Evolutionary conservation across 73 alveolate genomes (phyloP).

Genomic region (Paraurostyla sp.): DNA sequence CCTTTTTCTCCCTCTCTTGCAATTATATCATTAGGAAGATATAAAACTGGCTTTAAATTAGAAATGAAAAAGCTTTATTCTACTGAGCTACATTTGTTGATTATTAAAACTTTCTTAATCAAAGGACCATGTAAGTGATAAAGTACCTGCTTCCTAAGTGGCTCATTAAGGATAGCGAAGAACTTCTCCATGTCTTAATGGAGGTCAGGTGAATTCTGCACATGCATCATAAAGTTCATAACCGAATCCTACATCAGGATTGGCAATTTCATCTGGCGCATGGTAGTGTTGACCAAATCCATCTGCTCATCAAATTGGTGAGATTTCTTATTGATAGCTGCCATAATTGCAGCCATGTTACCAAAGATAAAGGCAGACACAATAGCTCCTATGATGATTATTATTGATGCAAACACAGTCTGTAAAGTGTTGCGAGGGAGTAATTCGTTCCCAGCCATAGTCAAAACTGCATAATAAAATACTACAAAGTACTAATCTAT

Average conservation of each 20-base stretch:
- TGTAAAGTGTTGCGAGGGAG: slow-evolving; percentile 40
- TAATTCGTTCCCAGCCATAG: slow-evolving; percentile 76
- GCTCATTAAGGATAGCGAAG: slow-evolving; percentile 65
- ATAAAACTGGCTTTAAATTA: slow-evolving; percentile 58
- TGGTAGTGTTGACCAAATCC: slow-evolving; percentile 67
- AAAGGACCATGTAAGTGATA: slow-evolving; percentile 63
- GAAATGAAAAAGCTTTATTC: slow-evolving; percentile 59
- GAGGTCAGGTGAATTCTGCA: slow-evolving; percentile 52
- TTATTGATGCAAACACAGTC: slow-evolving; percentile 24
- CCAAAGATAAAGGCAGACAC: slow-evolving; percentile 78
- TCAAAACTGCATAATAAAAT: slow-evolving; percentile 70
- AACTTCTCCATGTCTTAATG: slow-evolving; percentile 72
- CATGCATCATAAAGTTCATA: slow-evolving; percentile 32
- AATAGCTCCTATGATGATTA: slow-evolving; percentile 68
- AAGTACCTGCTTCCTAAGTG: slow-evolving; percentile 59
- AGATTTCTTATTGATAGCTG: slow-evolving; percentile 62
- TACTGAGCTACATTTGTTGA: slow-evolving; percentile 24
- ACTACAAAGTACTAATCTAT: slow-evolving; percentile 45
- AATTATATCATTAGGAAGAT: slow-evolving; percentile 69
- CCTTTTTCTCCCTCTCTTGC: slow-evolving; percentile 76
- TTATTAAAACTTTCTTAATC: slow-evolving; percentile 35
- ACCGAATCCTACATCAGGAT: slow-evolving; percentile 46
- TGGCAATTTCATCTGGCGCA: slow-evolving; percentile 70
- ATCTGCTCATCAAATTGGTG: slow-evolving; percentile 62
- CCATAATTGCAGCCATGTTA: slow-evolving; percentile 75